Conservation (phyloP, 2,329 filamentous ascomycete species). For the Meredithiella fracta region DNA sequence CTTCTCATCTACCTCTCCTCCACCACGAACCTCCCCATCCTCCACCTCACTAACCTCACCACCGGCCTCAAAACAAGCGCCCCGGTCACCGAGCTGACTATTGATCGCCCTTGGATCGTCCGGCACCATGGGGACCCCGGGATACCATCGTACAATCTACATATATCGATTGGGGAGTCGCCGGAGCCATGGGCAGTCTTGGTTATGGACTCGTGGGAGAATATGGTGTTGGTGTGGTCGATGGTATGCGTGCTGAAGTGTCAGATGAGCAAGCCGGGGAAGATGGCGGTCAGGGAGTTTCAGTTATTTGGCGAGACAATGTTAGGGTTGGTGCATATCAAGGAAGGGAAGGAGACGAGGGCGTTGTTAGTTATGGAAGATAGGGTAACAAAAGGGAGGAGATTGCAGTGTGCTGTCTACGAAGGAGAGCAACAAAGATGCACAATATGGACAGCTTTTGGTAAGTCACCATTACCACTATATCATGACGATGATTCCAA, state of each 20-base stretch:
- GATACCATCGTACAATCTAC: background rate
- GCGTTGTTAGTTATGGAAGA: slow-evolving; percentile 39
- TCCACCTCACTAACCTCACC: background rate
- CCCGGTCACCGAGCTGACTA: background rate
- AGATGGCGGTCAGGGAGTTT: slow-evolving; percentile 18
- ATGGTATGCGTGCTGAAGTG: slow-evolving; percentile 32
- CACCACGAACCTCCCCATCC: background rate
- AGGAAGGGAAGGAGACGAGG: slow-evolving; percentile 38
- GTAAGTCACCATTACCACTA: too few relatives aligned
- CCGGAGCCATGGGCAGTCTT: background rate
- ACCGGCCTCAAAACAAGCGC: background rate
- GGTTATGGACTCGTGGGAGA: background rate
- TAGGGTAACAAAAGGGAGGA: slow-evolving; percentile 28
- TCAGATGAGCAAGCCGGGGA: slow-evolving; percentile 14
- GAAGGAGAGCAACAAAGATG: background rate
- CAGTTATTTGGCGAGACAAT: slow-evolving; percentile 27
- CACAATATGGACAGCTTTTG: slow-evolving; percentile 40
- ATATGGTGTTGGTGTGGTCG: slow-evolving; percentile 3
- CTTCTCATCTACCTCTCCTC: background rate
- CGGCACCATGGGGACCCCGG: background rate
- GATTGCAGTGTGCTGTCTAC: slow-evolving; percentile 39
- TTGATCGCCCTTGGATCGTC: background rate
- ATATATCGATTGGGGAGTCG: background rate
- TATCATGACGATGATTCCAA: background rate
- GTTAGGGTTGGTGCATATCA: slow-evolving; percentile 22